These are phyloP conservation scores for Sclerotiophoma versabilis DNA, from an alignment of 2,329 filamentous ascomycete species.

Conservation along the genomic window DNA sequence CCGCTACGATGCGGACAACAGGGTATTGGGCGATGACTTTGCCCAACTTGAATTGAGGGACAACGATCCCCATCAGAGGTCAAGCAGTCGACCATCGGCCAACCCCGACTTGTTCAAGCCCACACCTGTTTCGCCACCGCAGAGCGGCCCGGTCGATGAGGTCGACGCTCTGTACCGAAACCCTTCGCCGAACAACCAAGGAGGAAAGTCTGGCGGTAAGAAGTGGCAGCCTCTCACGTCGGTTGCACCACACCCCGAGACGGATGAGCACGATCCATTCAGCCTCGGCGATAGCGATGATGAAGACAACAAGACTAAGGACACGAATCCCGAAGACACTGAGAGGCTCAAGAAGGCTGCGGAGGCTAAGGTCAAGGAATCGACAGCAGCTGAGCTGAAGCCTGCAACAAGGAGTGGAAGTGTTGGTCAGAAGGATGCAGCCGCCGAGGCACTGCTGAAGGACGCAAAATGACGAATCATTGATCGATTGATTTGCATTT, in stretches of 20 bases:
- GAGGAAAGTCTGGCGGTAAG: conserved; percentile 70
- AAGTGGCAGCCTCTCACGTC: conserved; percentile 96
- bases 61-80: conserved; percentile 63
- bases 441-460: conserved; percentile 55
- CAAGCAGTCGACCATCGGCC: conserved; percentile 68
- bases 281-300: conserved; percentile 96
- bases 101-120: conserved; percentile 85
- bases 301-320: conserved; percentile 75
- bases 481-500: background rate
- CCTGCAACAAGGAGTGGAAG: conserved; percentile 52
- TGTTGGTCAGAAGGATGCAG: conserved; percentile 54
- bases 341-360: conserved; percentile 60
- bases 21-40: conserved; percentile 90
- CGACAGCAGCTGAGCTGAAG: conserved; percentile 37
- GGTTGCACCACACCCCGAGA: conserved; percentile 82
- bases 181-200: conserved; percentile 43
- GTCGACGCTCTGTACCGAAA: conserved; percentile 75
- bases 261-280: conserved; percentile 89
- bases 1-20: conserved; percentile 92
- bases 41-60: conserved; percentile 68
- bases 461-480: conserved; percentile 36
- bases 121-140: conserved; percentile 60
- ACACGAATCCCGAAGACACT: conserved; percentile 61
- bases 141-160: conserved; percentile 74
- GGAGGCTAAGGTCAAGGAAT: conserved; percentile 43